These are phyloP conservation scores for Infundibulicybe gibba DNA, from an alignment of 768 basidiomycete genomes.

Conservation along the genomic window DNA sequence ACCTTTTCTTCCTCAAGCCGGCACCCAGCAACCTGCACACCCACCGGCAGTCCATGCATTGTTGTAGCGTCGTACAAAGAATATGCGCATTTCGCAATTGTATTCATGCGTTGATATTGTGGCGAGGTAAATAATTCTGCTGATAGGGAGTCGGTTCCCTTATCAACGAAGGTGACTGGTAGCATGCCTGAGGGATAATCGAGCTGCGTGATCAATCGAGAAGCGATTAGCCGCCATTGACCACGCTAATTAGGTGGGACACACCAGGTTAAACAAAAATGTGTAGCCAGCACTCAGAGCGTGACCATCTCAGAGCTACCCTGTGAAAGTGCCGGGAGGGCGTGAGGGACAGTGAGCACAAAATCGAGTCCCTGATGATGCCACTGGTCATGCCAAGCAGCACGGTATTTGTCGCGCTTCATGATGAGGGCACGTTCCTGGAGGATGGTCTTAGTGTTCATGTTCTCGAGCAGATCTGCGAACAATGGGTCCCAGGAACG, in stretches of 20 bases:
- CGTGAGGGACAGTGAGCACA: not conserved
- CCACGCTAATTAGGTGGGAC: too few relatives aligned
- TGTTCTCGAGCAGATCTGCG: conserved; percentile 30
- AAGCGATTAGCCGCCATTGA: not conserved
- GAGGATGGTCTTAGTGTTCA: conserved; percentile 42
- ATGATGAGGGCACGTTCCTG: conserved; percentile 50
- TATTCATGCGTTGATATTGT: conserved; percentile 31
- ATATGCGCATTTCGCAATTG: conserved; percentile 39
- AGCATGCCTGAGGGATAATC: conserved; percentile 47
- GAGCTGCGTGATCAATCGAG: conserved; percentile 16
- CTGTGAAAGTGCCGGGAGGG: not conserved
- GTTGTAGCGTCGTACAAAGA: conserved; percentile 39
- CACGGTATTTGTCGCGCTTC: conserved; percentile 38
- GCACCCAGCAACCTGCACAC: conserved; percentile 52
- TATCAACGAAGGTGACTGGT: conserved; percentile 48
- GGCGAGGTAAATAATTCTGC: conserved; percentile 26
- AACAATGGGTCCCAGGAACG: conserved; percentile 33
- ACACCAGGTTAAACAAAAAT: conserved; percentile 1
- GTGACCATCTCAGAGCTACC: conserved; percentile 16
- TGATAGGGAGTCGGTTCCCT: conserved; percentile 29
- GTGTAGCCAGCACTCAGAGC: not conserved
- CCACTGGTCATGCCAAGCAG: conserved; percentile 44
- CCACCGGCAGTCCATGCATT: conserved; percentile 54
- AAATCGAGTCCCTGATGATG: conserved; percentile 29
- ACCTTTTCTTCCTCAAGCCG: conserved; percentile 60